Evolutionary conservation across 495 filamentous ascomycete genomes (phyloP).

Genomic region (Hapsidospora chrysogenum): DNA sequence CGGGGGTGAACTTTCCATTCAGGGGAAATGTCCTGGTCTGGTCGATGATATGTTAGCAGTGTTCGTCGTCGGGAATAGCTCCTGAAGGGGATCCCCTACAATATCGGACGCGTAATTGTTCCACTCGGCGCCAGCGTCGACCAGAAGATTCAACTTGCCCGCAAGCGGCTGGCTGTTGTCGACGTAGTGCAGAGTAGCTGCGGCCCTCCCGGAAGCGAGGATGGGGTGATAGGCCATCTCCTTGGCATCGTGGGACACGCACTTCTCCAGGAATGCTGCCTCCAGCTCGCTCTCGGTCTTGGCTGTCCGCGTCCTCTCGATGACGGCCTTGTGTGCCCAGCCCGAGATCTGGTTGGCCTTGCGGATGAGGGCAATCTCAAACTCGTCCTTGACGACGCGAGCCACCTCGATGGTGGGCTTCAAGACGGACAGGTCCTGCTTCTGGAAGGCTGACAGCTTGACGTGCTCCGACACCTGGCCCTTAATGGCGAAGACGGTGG

Average conservation of each 20-base stretch:
- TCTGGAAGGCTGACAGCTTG: constrained; percentile 44
- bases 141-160: constrained; percentile 55
- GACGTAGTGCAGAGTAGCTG: constrained; percentile 77
- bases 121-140: constrained; percentile 77
- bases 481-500: constrained; percentile 50
- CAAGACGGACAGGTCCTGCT: constrained; percentile 42
- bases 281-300: constrained; percentile 73
- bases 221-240: constrained; percentile 79
- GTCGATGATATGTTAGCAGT: not conserved
- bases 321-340: constrained; percentile 55
- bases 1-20: constrained; percentile 51
- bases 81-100: constrained; percentile 9
- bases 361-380: constrained; percentile 67
- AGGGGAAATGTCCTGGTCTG: constrained; percentile 76
- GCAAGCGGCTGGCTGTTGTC: constrained; percentile 52
- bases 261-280: constrained; percentile 56
- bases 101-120: constrained; percentile 73
- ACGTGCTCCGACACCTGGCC: constrained; percentile 49
- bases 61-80: not conserved
- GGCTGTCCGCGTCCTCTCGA: constrained; percentile 45
- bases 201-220: constrained; percentile 57
- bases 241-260: constrained; percentile 54
- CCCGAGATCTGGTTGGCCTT: constrained; percentile 71
- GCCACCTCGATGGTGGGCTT: constrained; percentile 62
- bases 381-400: constrained; percentile 68